Conservation (phyloP, 2,329 filamentous ascomycete species). For the Microascus cirrosus region DNA sequence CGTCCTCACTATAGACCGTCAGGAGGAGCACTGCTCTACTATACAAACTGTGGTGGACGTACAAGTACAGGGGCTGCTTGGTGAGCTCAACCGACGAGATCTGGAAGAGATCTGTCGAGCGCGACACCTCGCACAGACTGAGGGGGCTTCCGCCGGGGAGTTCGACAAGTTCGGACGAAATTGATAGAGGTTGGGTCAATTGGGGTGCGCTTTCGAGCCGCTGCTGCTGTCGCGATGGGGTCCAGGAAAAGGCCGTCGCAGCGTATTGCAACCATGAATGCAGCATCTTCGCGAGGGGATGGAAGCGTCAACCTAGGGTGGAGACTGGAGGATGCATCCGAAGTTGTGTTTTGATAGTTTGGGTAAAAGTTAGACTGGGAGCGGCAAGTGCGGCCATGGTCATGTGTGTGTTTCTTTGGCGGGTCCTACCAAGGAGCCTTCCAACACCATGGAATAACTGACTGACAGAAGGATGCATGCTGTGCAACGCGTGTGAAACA, state of each 20-base stretch:
- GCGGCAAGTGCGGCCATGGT: too few relatives aligned
- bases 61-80: neutral
- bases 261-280: neutral
- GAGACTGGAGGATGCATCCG: neutral
- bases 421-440: neutral
- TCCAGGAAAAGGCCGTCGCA: neutral
- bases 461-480: neutral
- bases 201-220: neutral
- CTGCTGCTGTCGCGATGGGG: neutral
- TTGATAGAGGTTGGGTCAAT: neutral
- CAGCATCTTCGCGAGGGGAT: neutral
- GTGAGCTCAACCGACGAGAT: neutral
- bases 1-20: neutral
- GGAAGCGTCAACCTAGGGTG: neutral
- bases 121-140: neutral
- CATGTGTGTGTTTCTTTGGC: neutral
- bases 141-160: neutral
- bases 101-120: constrained; percentile 1
- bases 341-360: neutral
- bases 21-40: neutral
- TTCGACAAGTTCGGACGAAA: neutral
- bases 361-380: neutral
- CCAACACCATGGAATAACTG: neutral
- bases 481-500: neutral
- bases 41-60: neutral